A percentile compares a stretch with the other conserved stretches of the same genome.
These are phyloP conservation scores for Euphorbia tirucalli DNA, from an alignment of 345 rosid genomes.

Conservation along the genomic window DNA sequence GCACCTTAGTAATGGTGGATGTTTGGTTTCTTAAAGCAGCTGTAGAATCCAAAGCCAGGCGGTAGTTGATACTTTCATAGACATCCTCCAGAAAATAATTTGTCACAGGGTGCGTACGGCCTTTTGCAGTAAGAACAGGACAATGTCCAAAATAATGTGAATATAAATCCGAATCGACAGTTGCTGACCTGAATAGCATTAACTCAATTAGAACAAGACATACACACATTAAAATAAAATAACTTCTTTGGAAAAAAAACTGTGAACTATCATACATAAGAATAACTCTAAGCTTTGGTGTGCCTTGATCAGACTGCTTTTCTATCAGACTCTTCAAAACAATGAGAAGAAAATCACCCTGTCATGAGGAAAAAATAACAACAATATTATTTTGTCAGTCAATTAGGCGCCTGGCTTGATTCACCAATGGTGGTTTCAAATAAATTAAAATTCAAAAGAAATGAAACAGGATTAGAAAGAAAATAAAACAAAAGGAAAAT, in stretches of 20 bases:
- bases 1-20: constrained; percentile 56
- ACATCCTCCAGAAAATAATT: constrained; percentile 79
- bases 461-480: too few relatives aligned
- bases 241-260: constrained; percentile 14
- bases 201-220: constrained; percentile 19
- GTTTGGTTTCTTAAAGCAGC: constrained; percentile 62
- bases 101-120: constrained; percentile 84
- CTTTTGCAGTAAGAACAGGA: constrained; percentile 85
- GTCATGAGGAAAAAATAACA: constrained; percentile 20
- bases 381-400: not conserved
- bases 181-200: constrained; percentile 71
- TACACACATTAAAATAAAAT: not conserved
- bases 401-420: not conserved
- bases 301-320: constrained; percentile 54
- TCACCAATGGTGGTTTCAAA: not conserved
- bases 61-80: constrained; percentile 66
- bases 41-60: constrained; percentile 79
- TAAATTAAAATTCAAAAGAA: not conserved
- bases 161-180: constrained; percentile 81
- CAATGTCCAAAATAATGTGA: constrained; percentile 84
- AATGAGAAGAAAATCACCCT: constrained; percentile 95
- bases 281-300: constrained; percentile 68
- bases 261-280: constrained; percentile 60
- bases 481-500: not conserved
- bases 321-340: constrained; percentile 87